Percentiles rank a stretch among this genome's conserved stretches.
phyloP scores from a whole-genome alignment of 2,329 filamentous ascomycete species.

The Fusarium virguliforme region DNA sequence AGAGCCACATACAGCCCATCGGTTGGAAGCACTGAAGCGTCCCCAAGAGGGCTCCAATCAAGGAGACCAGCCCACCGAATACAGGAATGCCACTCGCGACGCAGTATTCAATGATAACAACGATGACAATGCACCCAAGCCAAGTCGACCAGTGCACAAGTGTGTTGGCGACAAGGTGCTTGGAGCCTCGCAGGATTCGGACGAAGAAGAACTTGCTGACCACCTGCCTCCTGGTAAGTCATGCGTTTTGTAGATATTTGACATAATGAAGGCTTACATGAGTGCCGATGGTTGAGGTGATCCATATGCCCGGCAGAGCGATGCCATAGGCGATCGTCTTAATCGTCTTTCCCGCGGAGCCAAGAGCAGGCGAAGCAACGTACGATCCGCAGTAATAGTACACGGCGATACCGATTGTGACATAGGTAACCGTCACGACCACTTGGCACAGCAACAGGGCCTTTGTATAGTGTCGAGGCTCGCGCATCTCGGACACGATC shows the following conservation, averaged over 20 bases:
- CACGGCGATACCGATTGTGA: constrained; percentile 57
- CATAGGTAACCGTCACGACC: constrained; percentile 54
- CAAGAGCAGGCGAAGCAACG: constrained; percentile 64
- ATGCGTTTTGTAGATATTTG: background rate
- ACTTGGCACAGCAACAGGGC: constrained; percentile 49
- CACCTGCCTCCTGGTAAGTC: constrained; percentile 3
- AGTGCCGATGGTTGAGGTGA: constrained; percentile 48
- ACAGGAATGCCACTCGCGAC: constrained; percentile 39
- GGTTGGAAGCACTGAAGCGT: constrained; percentile 43
- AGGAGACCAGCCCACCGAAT: constrained; percentile 37
- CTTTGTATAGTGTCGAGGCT: constrained; percentile 51
- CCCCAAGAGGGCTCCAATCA: constrained; percentile 42
- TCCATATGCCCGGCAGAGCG: constrained; percentile 53
- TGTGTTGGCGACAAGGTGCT: constrained; percentile 51
- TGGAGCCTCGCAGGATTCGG: constrained; percentile 50
- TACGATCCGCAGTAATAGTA: constrained; percentile 64
- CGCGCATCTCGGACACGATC: constrained; percentile 55
- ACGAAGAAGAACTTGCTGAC: constrained; percentile 53
- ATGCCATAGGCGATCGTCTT: constrained; percentile 64
- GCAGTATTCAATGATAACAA: constrained; percentile 34
- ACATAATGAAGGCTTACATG: constrained; percentile 24
- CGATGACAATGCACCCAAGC: constrained; percentile 37
- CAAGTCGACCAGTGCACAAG: constrained; percentile 52
- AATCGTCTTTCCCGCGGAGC: constrained; percentile 59
- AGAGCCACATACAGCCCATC: constrained; percentile 41